Evolutionary conservation across 305 asterid species (phyloP).

Genomic region (Nicotiana rustica): DNA sequence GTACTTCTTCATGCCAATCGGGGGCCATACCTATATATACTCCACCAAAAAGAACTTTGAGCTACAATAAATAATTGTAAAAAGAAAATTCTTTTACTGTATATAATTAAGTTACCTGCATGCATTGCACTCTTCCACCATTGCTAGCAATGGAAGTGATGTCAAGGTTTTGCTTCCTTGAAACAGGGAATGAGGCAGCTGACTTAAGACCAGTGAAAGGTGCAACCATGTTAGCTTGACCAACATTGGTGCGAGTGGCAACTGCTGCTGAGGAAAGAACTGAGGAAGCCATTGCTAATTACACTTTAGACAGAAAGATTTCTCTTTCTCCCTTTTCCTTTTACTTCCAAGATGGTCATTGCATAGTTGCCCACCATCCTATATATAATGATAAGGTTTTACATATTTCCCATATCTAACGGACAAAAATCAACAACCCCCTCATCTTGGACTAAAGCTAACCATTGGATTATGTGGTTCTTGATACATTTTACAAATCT

Average conservation of each 20-base stretch:
- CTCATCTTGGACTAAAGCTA: conserved; percentile 21
- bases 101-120: conserved; percentile 40
- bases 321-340: not conserved
- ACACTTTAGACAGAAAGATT: not conserved
- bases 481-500: conserved; percentile 7
- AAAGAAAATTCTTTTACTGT: too few relatives aligned
- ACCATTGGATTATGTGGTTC: conserved; percentile 42
- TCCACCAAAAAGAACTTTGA: not conserved
- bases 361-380: not conserved
- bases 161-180: conserved; percentile 49
- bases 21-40: conserved; percentile 55
- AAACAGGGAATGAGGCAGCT: conserved; percentile 40
- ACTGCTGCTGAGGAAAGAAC: conserved; percentile 49
- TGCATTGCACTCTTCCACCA: conserved; percentile 55
- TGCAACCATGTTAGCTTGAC: conserved; percentile 57
- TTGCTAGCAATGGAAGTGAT: conserved; percentile 47
- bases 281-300: conserved; percentile 53
- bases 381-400: conserved; percentile 30
- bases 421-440: conserved; percentile 27
- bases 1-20: conserved; percentile 46
- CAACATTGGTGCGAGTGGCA: conserved; percentile 42
- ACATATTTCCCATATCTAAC: conserved; percentile 24
- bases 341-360: not conserved
- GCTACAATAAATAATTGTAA: not conserved
- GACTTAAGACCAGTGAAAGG: conserved; percentile 58